Base-by-base conservation (phyloP, 208 protist species). In the Leishmania arabica region DNA sequence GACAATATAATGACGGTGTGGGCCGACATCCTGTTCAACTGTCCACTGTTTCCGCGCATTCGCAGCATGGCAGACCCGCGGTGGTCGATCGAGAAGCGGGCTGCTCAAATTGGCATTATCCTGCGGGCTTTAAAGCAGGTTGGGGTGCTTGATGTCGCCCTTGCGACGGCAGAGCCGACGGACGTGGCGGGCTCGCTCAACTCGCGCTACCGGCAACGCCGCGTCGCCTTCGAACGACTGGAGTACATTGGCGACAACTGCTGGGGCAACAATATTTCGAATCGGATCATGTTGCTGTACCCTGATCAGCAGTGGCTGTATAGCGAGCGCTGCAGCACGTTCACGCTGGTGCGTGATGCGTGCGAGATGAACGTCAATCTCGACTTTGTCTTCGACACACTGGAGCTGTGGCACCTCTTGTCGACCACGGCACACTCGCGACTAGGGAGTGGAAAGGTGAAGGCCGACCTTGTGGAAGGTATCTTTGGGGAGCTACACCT, bases 161-260 rank as follows among this genome's bases (percentile, higher is more conserved):
- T 95, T 4, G 80, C 90, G 34, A 81, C 80, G 3, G 74, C 78
- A 47, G 74, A 47, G 53, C 21, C 45, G 45, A 42, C 68, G 49
- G 78, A 75, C 42, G 75, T 73, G 60, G 78, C 77, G 11, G 31
- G 42, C 0, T 11, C 34, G 21, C 1, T 42, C 27, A 53, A 31
- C 69, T 42, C 68, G 1, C 31, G 77, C 11, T 71, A 84, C 60
- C 90, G 90, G 69, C 88, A 91, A 24, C 95, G 92, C 27, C 90
- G 93, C 58, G 72, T 96, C 27, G 92, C 88, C 19, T 96, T 95
- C 84, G 93, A 98, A 42, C 84, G 95, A 37, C 58, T 95, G 45
- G 93, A 98, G 83, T 98, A 96, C 87, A 91, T 98, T 80, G 95
- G 95, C 0, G 95, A 98, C 83, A 92, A 83, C 79, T 85, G 84